Evolutionary conservation across 805 yeast species (phyloP).

Genomic region (Blastobotrys parvus): DNA sequence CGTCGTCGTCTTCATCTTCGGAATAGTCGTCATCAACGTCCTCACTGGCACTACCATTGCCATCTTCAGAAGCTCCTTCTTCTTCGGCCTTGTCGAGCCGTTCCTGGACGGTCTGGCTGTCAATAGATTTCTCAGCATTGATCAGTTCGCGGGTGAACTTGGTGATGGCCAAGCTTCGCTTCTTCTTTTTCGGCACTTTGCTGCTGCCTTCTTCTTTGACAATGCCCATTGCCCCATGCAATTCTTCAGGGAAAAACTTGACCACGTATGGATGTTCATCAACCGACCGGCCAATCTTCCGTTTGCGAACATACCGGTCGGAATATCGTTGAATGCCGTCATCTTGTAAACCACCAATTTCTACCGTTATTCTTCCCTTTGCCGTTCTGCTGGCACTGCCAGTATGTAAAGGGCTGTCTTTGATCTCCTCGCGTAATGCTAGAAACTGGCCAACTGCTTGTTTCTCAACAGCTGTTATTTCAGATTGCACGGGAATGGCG

Average conservation of each 20-base stretch:
- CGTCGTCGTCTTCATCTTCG: constrained; percentile 64
- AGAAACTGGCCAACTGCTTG: constrained; percentile 20
- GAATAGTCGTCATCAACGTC: constrained; percentile 52
- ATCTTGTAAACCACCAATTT: constrained; percentile 18
- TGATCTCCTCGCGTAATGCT: constrained; percentile 15
- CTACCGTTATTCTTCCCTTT: constrained; percentile 16
- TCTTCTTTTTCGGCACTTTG: too few relatives aligned
- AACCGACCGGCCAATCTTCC: constrained; percentile 61
- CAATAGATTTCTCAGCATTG: constrained; percentile 28
- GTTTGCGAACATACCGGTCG: constrained; percentile 65
- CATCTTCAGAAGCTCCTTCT: constrained; percentile 2
- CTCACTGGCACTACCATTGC: constrained; percentile 21
- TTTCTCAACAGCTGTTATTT: constrained; percentile 13
- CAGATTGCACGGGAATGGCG: constrained; percentile 17
- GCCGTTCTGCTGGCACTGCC: constrained; percentile 13
- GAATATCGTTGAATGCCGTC: constrained; percentile 80
- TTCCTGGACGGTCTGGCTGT: constrained; percentile 13
- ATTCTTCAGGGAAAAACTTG: constrained; percentile 69
- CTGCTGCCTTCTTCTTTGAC: constrained; percentile 29
- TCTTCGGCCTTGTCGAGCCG: constrained; percentile 7
- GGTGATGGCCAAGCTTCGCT: constrained; percentile 29
- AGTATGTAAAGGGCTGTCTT: constrained; percentile 23
- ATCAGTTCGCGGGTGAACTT: constrained; percentile 31
- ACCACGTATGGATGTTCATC: constrained; percentile 70
- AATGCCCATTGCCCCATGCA: constrained; percentile 63